Evolutionary conservation across 1,139 yeast genomes (phyloP), one percentile per base, ranked within the genome.

Genomic region (Taphrina betulina): DNA sequence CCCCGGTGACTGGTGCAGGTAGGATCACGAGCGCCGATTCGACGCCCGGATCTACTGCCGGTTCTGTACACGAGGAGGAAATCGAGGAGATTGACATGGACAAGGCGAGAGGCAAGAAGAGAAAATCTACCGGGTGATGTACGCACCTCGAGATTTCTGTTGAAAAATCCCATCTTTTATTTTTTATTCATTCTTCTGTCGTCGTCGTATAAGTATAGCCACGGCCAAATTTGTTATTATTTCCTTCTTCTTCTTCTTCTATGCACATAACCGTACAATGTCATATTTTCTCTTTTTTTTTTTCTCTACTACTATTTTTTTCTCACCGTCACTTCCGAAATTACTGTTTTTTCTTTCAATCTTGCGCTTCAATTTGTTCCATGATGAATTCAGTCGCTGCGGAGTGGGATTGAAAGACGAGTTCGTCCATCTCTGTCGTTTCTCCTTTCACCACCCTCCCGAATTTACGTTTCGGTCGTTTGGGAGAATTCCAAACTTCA

Each of bases 81-180:
- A 50, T 50, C 22, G 54, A 50, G 40, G 54, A 50, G 37, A 40
- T 50, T 4, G 46, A 50, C 40, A 50, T 50, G 54, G 53, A 48
- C 38, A 48, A 37, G 53, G 53, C 53, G 14, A 38, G 53, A 5
- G 53, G 53, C 44, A 48, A 48, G 23, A 29, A 31, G 20, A 26
- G 53, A n/a, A 37, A 43, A 29, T 31, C 28, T 29, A 33, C 16
- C n/a, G n/a, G 37, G 14, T 26, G 31, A 26, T n/a, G n/a, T n/a
- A n/a, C n/a, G n/a, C n/a, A n/a, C n/a, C n/a, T n/a, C n/a, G n/a
- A n/a, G n/a, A n/a, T n/a, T n/a, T n/a, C n/a, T n/a, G n/a, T n/a
- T n/a, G n/a, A n/a, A n/a, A n/a, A n/a, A n/a, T n/a, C n/a, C n/a
- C n/a, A n/a, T n/a, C n/a, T n/a, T n/a, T n/a, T n/a, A n/a, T n/a